Percentiles rank a stretch among this genome's conserved stretches.
Conservation (phyloP, 768 basidiomycete species). For the Mycena leptocephala region DNA sequence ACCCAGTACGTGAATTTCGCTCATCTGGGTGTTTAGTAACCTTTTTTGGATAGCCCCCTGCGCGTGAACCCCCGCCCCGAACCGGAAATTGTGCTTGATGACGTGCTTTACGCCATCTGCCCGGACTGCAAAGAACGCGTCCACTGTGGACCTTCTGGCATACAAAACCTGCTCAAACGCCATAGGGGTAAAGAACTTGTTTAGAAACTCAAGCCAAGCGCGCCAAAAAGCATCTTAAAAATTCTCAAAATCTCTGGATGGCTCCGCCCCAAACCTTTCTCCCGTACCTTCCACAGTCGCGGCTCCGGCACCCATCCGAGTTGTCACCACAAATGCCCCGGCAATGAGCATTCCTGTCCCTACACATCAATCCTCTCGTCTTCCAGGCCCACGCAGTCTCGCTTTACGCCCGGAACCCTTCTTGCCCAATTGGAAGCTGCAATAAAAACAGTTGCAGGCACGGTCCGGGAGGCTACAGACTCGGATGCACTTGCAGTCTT, state of each 20-base stretch:
- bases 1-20: too few relatives aligned
- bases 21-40: too few relatives aligned
- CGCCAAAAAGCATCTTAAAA: not conserved
- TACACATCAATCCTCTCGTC: not conserved
- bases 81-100: too few relatives aligned
- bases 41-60: too few relatives aligned
- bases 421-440: not conserved
- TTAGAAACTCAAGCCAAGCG: not conserved
- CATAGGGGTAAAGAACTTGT: not conserved
- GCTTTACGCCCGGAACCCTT: not conserved
- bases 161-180: not conserved
- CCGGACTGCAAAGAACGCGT: not conserved
- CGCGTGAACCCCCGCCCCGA: too few relatives aligned
- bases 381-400: too few relatives aligned
- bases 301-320: too few relatives aligned
- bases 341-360: not conserved
- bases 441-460: not conserved
- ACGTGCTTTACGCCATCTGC: not conserved
- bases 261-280: too few relatives aligned
- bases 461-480: not conserved
- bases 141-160: not conserved
- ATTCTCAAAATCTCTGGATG: too few relatives aligned
- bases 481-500: not conserved
- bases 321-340: too few relatives aligned
- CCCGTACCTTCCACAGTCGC: too few relatives aligned